Conservation (phyloP, 1,284 basidiomycete species). For the Leucoagaricus sp. region DNA sequence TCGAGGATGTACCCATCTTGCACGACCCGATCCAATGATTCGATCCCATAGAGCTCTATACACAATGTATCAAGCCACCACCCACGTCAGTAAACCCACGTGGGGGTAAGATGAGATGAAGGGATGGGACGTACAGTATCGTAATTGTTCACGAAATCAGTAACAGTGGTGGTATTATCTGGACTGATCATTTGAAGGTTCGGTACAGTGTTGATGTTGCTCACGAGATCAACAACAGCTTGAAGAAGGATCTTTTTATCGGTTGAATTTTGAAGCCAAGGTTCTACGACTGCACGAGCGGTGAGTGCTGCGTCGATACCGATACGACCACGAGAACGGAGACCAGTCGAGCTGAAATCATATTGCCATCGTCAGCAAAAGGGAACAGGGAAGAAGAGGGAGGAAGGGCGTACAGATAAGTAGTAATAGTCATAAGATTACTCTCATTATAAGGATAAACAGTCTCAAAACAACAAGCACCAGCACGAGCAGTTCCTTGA, state of each 20-base stretch:
- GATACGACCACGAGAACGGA: slow-evolving; percentile 62
- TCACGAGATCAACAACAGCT: slow-evolving; percentile 50
- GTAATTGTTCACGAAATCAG: slow-evolving; percentile 53
- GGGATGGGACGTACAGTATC: slow-evolving; percentile 32
- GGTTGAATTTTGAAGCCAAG: slow-evolving; percentile 58
- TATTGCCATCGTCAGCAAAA: slow-evolving; percentile 6
- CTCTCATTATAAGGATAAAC: slow-evolving; percentile 52
- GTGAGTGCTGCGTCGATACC: slow-evolving; percentile 58
- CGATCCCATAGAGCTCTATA: slow-evolving; percentile 42
- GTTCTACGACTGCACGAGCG: slow-evolving; percentile 48
- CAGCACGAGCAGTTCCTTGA: slow-evolving; percentile 68
- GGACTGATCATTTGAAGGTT: slow-evolving; percentile 58
- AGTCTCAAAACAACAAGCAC: slow-evolving; percentile 55
- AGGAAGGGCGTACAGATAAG: slow-evolving; percentile 44
- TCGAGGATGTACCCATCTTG: slow-evolving; percentile 39
- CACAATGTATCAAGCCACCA: too few species aligned
- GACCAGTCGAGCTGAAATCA: slow-evolving; percentile 46
- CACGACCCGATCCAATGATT: slow-evolving; percentile 63
- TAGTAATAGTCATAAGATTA: slow-evolving; percentile 62
- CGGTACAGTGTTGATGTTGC: slow-evolving; percentile 41
- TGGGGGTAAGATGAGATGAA: not conserved
- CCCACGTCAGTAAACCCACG: not conserved
- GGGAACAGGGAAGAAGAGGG: not conserved
- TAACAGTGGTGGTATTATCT: slow-evolving; percentile 54
- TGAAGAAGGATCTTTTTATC: slow-evolving; percentile 53